phyloP scores from a whole-genome alignment of 1,284 basidiomycete species.

The Rhodotorula glutinis region DNA sequence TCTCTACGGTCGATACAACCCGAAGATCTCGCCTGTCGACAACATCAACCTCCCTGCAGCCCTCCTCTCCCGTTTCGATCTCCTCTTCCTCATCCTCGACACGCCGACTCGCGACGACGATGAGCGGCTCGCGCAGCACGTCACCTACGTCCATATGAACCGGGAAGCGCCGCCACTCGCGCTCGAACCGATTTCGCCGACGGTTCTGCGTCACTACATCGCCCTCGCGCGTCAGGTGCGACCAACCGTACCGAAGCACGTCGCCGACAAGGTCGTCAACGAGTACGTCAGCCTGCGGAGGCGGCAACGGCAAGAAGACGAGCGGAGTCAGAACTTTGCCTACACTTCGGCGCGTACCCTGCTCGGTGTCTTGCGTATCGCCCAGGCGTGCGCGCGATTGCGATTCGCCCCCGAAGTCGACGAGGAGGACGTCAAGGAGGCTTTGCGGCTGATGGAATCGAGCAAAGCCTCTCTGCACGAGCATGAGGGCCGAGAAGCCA shows the following conservation, averaged over 20 bases:
- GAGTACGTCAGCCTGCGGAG: constrained; percentile 94
- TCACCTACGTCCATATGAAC: constrained; percentile 98
- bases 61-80: constrained; percentile 89
- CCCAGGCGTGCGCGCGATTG: constrained; percentile 89
- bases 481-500: constrained; percentile 58
- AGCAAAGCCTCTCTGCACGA: constrained; percentile 86
- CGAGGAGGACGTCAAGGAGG: constrained; percentile 90
- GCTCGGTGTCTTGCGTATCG: constrained; percentile 86
- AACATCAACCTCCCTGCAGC: constrained; percentile 99
- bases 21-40: constrained; percentile 94
- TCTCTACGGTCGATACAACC: constrained; percentile 95
- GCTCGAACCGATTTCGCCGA: constrained; percentile 69
- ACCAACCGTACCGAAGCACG: constrained; percentile 77
- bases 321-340: constrained; percentile 75
- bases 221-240: constrained; percentile 84
- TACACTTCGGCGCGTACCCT: constrained; percentile 98
- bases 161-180: constrained; percentile 72
- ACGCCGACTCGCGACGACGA: constrained; percentile 92
- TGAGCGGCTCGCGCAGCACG: constrained; percentile 92
- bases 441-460: constrained; percentile 91
- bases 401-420: constrained; percentile 77
- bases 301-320: constrained; percentile 82
- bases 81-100: constrained; percentile 95
- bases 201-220: constrained; percentile 93
- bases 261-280: constrained; percentile 91